phyloP scores from a whole-genome alignment of 345 rosid genomes.

The Eucalyptus curtisii region DNA sequence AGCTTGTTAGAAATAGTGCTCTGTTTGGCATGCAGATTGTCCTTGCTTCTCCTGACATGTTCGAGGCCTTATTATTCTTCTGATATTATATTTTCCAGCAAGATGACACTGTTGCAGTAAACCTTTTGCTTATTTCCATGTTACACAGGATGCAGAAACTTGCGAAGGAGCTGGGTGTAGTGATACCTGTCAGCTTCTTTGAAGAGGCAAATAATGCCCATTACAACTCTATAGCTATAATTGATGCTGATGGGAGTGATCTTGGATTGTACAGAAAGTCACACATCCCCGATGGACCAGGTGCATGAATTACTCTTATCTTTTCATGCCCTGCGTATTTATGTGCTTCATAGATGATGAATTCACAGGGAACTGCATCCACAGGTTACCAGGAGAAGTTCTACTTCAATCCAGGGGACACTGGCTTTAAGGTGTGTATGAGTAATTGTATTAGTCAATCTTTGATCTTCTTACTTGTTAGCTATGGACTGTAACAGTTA shows the following conservation, averaged over 20 bases:
- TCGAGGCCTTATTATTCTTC: not conserved
- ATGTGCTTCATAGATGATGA: not conserved
- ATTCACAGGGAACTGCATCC: not conserved
- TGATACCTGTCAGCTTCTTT: constrained; percentile 89
- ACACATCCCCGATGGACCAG: constrained; percentile 98
- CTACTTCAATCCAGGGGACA: constrained; percentile 95
- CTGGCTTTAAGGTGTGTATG: constrained; percentile 76
- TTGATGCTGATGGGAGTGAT: constrained; percentile 91
- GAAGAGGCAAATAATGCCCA: constrained; percentile 93
- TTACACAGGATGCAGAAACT: constrained; percentile 68
- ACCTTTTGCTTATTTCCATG: not conserved
- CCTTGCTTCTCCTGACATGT: not conserved
- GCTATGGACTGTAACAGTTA: not conserved
- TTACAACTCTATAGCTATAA: constrained; percentile 79
- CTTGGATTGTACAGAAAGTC: constrained; percentile 92
- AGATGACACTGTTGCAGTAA: not conserved
- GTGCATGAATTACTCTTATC: constrained; percentile 15
- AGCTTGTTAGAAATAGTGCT: not conserved
- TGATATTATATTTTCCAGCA: not conserved
- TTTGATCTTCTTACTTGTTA: not conserved
- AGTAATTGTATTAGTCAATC: not conserved
- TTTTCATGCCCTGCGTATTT: not conserved
- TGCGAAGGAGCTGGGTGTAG: constrained; percentile 80
- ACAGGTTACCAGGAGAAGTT: constrained; percentile 95
- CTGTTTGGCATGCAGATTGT: not conserved